Conservation (phyloP, 345 rosid genomes). For the Brassica rapa region DNA sequence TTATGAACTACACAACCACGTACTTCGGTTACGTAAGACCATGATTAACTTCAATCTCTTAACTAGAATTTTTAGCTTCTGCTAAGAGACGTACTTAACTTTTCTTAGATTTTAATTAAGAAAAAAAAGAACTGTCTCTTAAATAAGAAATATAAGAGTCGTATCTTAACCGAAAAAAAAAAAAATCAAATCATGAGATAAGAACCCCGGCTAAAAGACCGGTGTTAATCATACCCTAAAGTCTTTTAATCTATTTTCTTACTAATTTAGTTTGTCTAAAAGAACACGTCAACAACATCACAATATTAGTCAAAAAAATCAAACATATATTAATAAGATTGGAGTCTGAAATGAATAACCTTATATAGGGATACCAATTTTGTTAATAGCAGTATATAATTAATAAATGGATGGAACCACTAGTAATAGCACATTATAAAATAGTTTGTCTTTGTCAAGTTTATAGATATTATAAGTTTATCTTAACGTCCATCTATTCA, state of each 20-base stretch:
- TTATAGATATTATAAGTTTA: not conserved
- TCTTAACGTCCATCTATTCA: no score
- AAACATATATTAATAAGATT: not conserved
- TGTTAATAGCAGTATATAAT: not conserved
- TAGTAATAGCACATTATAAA: not conserved
- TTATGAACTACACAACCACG: not conserved
- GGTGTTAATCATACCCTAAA: no score
- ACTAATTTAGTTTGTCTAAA: not conserved
- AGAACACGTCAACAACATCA: not conserved
- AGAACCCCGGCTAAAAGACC: no score
- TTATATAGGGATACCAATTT: not conserved
- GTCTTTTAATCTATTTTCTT: not conserved
- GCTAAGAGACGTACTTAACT: no score
- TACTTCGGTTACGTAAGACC: not conserved
- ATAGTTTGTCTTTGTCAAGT: not conserved
- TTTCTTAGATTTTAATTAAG: no score
- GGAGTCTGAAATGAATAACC: not conserved
- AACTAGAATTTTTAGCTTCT: no score
- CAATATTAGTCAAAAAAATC: not conserved
- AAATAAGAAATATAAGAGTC: no score
- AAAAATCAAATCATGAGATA: no score
- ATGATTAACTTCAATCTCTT: no score
- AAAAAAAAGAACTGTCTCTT: no score
- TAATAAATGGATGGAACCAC: not conserved
- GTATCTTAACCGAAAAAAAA: no score